phyloP scores from a whole-genome alignment of 2,329 filamentous ascomycete genomes.

The Stagonosporopsis cucurbitacearum region DNA sequence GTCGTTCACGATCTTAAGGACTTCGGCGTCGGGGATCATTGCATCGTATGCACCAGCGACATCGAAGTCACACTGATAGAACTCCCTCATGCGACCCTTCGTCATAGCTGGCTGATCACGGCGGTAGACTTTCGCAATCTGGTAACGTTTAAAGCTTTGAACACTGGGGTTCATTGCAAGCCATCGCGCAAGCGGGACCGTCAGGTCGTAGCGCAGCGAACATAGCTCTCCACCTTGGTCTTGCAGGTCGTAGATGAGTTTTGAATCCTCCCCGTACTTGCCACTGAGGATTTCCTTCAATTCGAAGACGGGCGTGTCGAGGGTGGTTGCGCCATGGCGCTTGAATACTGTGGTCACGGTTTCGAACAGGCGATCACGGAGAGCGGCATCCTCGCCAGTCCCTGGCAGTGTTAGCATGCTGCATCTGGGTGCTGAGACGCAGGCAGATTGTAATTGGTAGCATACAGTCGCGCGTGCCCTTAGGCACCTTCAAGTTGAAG shows the following conservation, averaged over 20 bases:
- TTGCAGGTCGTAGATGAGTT: slow-evolving; percentile 88
- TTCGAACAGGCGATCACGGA: slow-evolving; percentile 46
- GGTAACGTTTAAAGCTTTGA: slow-evolving; percentile 88
- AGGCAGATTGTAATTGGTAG: slow-evolving; percentile 67
- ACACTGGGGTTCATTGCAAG: slow-evolving; percentile 87
- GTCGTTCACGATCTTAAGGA: slow-evolving; percentile 82
- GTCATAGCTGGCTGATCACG: slow-evolving; percentile 79
- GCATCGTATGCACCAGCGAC: slow-evolving; percentile 84
- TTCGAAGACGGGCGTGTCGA: slow-evolving; percentile 76
- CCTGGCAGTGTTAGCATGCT: slow-evolving; percentile 30
- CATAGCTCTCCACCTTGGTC: slow-evolving; percentile 88
- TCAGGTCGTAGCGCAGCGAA: slow-evolving; percentile 85
- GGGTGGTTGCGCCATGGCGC: slow-evolving; percentile 47
- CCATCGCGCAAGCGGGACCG: slow-evolving; percentile 89
- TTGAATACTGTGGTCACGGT: slow-evolving; percentile 47
- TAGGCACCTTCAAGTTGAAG: slow-evolving; percentile 83
- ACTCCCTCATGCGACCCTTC: slow-evolving; percentile 92
- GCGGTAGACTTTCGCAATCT: slow-evolving; percentile 91
- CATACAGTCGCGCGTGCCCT: slow-evolving; percentile 85
- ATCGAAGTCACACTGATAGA: slow-evolving; percentile 97
- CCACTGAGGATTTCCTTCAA: slow-evolving; percentile 84
- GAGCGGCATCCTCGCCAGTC: slow-evolving; percentile 44
- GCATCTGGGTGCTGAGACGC: neutral
- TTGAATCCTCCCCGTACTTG: slow-evolving; percentile 92
- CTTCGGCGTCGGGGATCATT: slow-evolving; percentile 92